phyloP scores from a whole-genome alignment of 2,329 filamentous ascomycete genomes.

The Neofusicoccum ribis region DNA sequence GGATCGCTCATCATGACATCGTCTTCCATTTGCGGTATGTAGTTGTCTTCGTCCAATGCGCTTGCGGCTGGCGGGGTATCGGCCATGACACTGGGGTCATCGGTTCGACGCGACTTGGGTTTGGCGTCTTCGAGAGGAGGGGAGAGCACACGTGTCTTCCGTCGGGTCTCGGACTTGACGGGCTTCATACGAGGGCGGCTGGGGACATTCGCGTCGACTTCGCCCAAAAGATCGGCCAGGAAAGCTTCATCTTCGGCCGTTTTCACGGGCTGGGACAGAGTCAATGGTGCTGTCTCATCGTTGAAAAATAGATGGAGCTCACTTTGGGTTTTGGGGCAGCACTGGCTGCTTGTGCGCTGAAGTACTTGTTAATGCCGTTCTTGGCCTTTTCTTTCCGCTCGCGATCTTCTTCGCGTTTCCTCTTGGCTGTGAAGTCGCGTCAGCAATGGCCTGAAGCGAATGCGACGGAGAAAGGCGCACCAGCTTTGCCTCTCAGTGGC shows the following conservation, averaged over 20 bases:
- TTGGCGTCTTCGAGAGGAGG: conserved; percentile 61
- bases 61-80: conserved; percentile 42
- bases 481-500: conserved; percentile 59
- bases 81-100: conserved; percentile 46
- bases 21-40: conserved; percentile 58
- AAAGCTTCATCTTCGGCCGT: conserved; percentile 90
- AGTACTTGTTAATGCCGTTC: conserved; percentile 91
- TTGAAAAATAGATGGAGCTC: conserved; percentile 20
- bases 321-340: conserved; percentile 79
- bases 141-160: conserved; percentile 78
- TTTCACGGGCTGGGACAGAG: conserved; percentile 57
- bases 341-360: conserved; percentile 70
- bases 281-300: neutral
- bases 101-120: conserved; percentile 27
- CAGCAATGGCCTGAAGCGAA: neutral
- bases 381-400: conserved; percentile 84
- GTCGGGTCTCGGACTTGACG: conserved; percentile 72
- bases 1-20: conserved; percentile 84
- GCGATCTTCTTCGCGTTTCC: conserved; percentile 83
- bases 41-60: conserved; percentile 56
- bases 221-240: conserved; percentile 77
- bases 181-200: conserved; percentile 60
- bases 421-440: conserved; percentile 62
- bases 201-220: conserved; percentile 78
- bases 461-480: conserved; percentile 35